A percentile compares a stretch with the other conserved stretches of the same genome.
phyloP scores from a whole-genome alignment of 1,284 basidiomycete genomes.

The Phlebopus sp. region DNA sequence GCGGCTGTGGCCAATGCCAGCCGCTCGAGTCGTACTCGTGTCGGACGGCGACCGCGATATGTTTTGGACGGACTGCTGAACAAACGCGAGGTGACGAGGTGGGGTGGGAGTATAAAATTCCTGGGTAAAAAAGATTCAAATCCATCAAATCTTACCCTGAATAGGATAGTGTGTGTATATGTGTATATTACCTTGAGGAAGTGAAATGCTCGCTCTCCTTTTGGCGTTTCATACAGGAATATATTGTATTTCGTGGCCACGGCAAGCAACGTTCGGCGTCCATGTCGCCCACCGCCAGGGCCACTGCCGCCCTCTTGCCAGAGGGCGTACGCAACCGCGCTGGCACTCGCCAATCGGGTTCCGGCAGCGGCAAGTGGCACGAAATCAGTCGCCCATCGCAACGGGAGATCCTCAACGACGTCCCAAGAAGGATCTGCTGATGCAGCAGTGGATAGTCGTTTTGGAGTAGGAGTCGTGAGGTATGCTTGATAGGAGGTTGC shows the following conservation, averaged over 20 bases:
- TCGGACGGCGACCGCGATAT: slow-evolving; percentile 47
- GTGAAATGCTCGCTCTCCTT: slow-evolving; percentile 76
- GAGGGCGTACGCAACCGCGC: slow-evolving; percentile 64
- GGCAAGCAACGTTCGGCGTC: slow-evolving; percentile 65
- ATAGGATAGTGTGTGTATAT: neutral
- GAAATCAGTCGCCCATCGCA: slow-evolving; percentile 80
- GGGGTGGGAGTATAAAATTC: slow-evolving; percentile 77
- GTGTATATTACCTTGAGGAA: slow-evolving; percentile 61
- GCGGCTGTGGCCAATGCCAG: slow-evolving; percentile 23
- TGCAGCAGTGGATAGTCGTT: slow-evolving; percentile 27
- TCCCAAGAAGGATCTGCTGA: slow-evolving; percentile 64
- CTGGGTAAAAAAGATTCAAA: slow-evolving; percentile 34
- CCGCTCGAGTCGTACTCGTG: slow-evolving; percentile 28
- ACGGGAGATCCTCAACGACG: slow-evolving; percentile 68
- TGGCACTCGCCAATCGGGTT: slow-evolving; percentile 57
- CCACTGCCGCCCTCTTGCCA: slow-evolving; percentile 51
- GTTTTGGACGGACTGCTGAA: slow-evolving; percentile 63
- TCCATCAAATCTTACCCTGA: neutral
- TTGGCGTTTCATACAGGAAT: slow-evolving; percentile 73
- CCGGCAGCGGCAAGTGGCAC: slow-evolving; percentile 65
- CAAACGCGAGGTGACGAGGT: slow-evolving; percentile 62
- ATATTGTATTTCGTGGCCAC: slow-evolving; percentile 73
- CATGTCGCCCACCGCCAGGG: slow-evolving; percentile 37
- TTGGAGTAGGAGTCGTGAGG: slow-evolving; percentile 26
- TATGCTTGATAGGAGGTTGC: slow-evolving; percentile 34